phyloP scores from a whole-genome alignment of 179 eudicot genomes.

The Beta lomatogona region DNA sequence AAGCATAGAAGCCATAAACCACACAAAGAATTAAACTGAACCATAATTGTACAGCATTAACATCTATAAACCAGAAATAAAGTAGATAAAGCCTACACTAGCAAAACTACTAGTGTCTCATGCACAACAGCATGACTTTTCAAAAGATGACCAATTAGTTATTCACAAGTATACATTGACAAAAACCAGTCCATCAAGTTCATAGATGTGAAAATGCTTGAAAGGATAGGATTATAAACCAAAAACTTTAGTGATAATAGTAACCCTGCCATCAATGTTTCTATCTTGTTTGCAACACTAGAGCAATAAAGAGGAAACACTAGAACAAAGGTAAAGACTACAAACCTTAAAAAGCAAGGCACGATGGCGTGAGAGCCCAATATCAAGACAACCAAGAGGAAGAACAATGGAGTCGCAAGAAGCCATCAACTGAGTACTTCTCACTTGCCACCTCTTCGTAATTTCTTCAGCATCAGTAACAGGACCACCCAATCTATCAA shows the following conservation, averaged over 20 bases:
- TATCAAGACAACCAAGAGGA: conserved; percentile 90
- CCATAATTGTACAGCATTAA: neutral
- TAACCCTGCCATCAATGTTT: neutral
- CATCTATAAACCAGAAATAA: neutral
- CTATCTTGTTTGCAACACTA: conserved; percentile 4
- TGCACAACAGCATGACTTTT: neutral
- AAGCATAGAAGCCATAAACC: neutral
- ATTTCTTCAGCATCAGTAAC: conserved; percentile 82
- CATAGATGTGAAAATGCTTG: neutral
- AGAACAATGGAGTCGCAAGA: conserved; percentile 65
- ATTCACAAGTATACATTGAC: neutral
- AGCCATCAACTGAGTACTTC: conserved; percentile 61
- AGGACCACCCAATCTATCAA: conserved; percentile 87
- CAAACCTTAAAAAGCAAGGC: conserved; percentile 94
- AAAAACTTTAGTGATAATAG: neutral
- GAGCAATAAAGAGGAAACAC: neutral
- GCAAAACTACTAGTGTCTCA: neutral
- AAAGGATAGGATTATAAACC: neutral
- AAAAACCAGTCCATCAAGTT: neutral
- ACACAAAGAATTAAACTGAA: neutral
- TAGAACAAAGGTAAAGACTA: conserved; percentile 24
- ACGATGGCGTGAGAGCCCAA: conserved; percentile 95
- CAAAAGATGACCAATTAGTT: neutral
- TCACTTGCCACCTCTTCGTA: conserved; percentile 64
- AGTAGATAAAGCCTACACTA: neutral